Conservation (phyloP, 2,329 filamentous ascomycete species). For the Cladobotryum mycophilum region DNA sequence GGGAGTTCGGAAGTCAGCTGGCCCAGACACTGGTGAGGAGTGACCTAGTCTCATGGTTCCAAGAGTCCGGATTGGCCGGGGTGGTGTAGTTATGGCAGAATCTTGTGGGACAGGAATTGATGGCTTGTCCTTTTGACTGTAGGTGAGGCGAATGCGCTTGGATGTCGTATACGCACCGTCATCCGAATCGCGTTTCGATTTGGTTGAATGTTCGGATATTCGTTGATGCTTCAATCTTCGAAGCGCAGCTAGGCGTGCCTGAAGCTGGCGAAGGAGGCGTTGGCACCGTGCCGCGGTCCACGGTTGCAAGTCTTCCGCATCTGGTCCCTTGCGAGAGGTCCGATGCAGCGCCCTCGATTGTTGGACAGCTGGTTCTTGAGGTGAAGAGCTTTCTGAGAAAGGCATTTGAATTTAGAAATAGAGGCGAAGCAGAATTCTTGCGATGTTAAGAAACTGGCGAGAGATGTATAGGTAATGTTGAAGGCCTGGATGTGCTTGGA, state of each 20-base stretch:
- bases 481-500: neutral
- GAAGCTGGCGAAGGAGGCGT: slow-evolving; percentile 40
- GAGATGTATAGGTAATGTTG: too few relatives aligned
- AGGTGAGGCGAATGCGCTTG: slow-evolving; percentile 27
- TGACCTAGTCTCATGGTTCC: slow-evolving; percentile 24
- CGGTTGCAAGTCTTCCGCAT: slow-evolving; percentile 20
- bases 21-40: slow-evolving; percentile 19
- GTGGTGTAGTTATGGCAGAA: slow-evolving; percentile 18
- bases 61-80: slow-evolving; percentile 22
- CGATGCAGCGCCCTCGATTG: neutral
- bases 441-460: too few relatives aligned
- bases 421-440: too few relatives aligned
- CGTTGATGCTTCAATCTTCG: slow-evolving; percentile 27
- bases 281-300: slow-evolving; percentile 45
- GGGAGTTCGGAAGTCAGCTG: slow-evolving; percentile 25
- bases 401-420: too few relatives aligned
- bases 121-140: slow-evolving; percentile 18
- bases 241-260: slow-evolving; percentile 36
- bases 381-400: too few relatives aligned
- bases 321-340: neutral
- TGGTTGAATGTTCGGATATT: slow-evolving; percentile 4
- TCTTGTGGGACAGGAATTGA: neutral
- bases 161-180: slow-evolving; percentile 7
- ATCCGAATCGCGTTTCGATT: slow-evolving; percentile 18
- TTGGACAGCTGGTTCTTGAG: neutral